These are phyloP conservation scores for Leucaena leucocephala DNA, from an alignment of 306 rosid genomes.

Conservation along the genomic window DNA sequence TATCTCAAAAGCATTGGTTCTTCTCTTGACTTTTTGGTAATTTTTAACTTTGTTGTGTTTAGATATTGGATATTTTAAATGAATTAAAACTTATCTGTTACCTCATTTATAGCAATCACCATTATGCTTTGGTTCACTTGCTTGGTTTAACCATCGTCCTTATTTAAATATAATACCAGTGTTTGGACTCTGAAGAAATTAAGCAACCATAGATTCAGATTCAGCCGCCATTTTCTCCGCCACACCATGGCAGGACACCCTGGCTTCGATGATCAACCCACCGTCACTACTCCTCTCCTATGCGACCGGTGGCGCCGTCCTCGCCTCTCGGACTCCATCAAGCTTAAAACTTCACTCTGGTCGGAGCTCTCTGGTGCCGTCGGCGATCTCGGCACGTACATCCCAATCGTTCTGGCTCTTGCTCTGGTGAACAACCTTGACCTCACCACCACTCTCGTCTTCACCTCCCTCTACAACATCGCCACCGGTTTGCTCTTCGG, in stretches of 20 bases:
- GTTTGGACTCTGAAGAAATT: neutral
- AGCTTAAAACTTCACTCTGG: slow-evolving; percentile 53
- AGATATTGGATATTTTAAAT: neutral
- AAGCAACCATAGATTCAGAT: too few species aligned
- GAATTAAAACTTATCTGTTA: neutral
- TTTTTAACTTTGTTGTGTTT: neutral
- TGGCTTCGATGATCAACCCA: slow-evolving; percentile 16
- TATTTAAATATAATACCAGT: neutral
- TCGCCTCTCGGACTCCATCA: slow-evolving; percentile 47
- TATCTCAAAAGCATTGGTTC: neutral
- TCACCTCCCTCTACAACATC: too few species aligned
- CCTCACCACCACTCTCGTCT: too few species aligned
- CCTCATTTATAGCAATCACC: neutral
- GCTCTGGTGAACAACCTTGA: too few species aligned
- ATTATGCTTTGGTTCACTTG: neutral
- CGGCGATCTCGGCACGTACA: too few species aligned
- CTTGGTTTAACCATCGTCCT: too few species aligned
- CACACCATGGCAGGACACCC: neutral
- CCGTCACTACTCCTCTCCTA: slow-evolving; percentile 33
- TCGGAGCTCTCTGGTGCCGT: slow-evolving; percentile 50
- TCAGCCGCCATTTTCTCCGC: neutral
- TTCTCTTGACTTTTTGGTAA: neutral
- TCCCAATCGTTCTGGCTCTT: too few species aligned
- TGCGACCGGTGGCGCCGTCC: slow-evolving; percentile 36
- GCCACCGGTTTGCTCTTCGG: too few species aligned